Evolutionary conservation across 148 eudicot genomes (phyloP), one percentile per base, ranked within the genome.

Genomic region (Rhododendron ferrugineum): DNA sequence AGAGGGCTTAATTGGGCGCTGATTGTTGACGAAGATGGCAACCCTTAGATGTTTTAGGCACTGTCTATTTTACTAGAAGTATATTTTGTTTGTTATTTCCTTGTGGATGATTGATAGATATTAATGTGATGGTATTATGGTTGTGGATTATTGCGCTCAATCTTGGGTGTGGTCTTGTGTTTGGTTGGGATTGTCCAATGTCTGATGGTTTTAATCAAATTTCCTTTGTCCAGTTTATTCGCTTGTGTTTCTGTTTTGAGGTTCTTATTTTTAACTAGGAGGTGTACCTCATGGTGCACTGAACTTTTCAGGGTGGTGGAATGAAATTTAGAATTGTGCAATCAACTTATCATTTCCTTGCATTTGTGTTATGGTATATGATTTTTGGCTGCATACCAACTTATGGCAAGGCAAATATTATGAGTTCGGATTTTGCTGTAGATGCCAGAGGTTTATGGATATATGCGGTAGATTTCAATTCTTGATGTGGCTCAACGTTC

Each of bases 1-100:
- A 82, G 76, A 64, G 84, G n/a, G 84, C 84, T 40, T 82, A 66
- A 46, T n/a, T 66, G 47, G 49, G n/a, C 34, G 26, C 42, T 80
- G 68, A 85, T 79, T 78, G 23, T 50, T 44, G 22, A 22, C 47
- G 52, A 11, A 37, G 58, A 46, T 32, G 68, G 68, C 2, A 15
- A 32, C 7, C 16, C 62, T 36, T 58, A 34, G 64, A 74, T 34
- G 78, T 40, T 37, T 74, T 18, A 74, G 78, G 78, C 23, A 18
- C 10, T 47, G 16, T 23, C 49, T 32, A 46, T 78, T 13, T 46
- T n/a, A 66, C 32, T 14, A 47, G 30, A 11, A 47, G 20, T 30
- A 78, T 23, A 22, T 26, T 46, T 78, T 6, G 26, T 46, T 47
- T 78, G 23, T 78, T 26, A 18, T 78, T n/a, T 47, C 58, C 50